phyloP scores from a whole-genome alignment of 805 yeast genomes.

The Ogataea pini region DNA sequence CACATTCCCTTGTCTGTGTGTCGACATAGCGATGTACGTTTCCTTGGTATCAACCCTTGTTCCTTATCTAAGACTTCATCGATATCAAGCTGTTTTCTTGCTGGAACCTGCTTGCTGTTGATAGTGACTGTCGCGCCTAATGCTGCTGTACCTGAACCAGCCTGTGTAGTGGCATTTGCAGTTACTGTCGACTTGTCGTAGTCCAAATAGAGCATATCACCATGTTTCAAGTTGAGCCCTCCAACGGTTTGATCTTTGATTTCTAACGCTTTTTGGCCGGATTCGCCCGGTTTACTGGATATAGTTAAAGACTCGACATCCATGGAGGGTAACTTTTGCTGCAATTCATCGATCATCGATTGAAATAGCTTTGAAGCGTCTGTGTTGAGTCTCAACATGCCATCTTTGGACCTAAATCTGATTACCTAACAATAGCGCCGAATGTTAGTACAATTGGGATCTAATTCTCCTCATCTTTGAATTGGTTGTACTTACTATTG shows the following conservation, averaged over 20 bases:
- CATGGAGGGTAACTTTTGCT: constrained; percentile 37
- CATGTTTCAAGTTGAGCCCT: constrained; percentile 56
- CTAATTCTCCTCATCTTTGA: not conserved
- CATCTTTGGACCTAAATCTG: constrained; percentile 82
- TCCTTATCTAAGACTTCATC: constrained; percentile 66
- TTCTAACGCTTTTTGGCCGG: constrained; percentile 41
- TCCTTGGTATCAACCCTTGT: constrained; percentile 72
- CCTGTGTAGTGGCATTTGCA: constrained; percentile 7
- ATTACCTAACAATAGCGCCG: constrained; percentile 45
- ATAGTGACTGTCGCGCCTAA: constrained; percentile 7
- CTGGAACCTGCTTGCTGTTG: constrained; percentile 5
- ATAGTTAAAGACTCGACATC: constrained; percentile 37
- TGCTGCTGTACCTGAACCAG: not conserved
- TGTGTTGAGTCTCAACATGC: constrained; percentile 69
- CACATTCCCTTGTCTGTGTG: constrained; percentile 97
- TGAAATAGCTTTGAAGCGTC: constrained; percentile 20
- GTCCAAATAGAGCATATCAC: constrained; percentile 54
- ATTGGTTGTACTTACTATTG: constrained; percentile 13
- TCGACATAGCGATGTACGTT: constrained; percentile 64
- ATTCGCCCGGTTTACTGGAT: constrained; percentile 46
- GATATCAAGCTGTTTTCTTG: constrained; percentile 52
- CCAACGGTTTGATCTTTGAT: constrained; percentile 34
- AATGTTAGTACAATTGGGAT: constrained; percentile 4
- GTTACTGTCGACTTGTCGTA: constrained; percentile 31
- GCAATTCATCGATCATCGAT: constrained; percentile 29